Percentiles rank a stretch among this genome's conserved stretches.
These are phyloP conservation scores for Warburgia ugandensis DNA, from an alignment of 164 flowering plant species.

Conservation along the genomic window DNA sequence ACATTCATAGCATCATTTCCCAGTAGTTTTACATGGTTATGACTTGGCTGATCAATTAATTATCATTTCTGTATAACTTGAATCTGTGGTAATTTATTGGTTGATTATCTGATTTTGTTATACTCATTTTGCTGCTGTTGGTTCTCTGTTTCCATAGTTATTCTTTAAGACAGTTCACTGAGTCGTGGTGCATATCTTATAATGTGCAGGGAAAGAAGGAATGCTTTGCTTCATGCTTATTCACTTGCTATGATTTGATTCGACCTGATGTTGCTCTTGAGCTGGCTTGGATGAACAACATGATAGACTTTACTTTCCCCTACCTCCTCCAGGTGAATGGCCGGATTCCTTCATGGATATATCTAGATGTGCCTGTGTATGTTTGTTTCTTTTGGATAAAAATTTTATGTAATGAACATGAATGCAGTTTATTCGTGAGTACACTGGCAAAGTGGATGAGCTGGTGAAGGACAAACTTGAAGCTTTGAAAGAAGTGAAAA, in stretches of 20 bases:
- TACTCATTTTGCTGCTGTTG: too few species aligned
- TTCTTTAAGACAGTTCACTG: too few species aligned
- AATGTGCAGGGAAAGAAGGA: constrained; percentile 89
- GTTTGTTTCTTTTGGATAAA: too few species aligned
- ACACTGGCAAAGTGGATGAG: constrained; percentile 90
- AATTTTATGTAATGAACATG: neutral
- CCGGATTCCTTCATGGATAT: too few species aligned
- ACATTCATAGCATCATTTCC: too few species aligned
- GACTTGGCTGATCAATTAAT: too few species aligned
- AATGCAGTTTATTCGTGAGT: constrained; percentile 77
- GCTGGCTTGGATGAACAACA: constrained; percentile 95
- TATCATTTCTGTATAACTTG: too few species aligned
- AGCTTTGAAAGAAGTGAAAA: constrained; percentile 66
- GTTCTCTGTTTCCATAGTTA: too few species aligned
- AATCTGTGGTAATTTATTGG: too few species aligned
- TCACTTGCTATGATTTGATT: constrained; percentile 86
- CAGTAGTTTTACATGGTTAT: too few species aligned
- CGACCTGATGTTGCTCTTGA: constrained; percentile 95
- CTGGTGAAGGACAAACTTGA: constrained; percentile 86
- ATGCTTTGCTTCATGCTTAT: constrained; percentile 93
- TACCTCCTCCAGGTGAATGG: constrained; percentile 77
- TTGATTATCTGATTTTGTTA: too few species aligned
- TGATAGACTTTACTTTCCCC: constrained; percentile 94
- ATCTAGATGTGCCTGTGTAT: neutral
- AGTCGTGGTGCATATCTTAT: too few species aligned